Percentiles rank a stretch among this genome's conserved stretches.
phyloP scores from a whole-genome alignment of 2,329 filamentous ascomycete genomes.

The Fusarium azukiicola region DNA sequence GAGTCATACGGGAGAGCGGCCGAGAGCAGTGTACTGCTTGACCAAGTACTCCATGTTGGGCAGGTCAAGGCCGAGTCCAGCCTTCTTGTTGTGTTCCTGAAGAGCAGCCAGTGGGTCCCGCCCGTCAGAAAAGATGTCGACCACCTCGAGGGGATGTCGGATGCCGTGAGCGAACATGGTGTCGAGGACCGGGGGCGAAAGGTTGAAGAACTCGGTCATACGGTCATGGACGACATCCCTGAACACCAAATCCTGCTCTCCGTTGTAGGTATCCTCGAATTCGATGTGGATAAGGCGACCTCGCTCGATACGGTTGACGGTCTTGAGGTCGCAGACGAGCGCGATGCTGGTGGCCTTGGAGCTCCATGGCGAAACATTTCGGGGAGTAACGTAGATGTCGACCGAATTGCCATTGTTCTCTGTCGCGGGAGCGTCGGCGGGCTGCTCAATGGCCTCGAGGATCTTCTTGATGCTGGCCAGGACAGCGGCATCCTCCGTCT shows the following conservation, averaged over 20 bases:
- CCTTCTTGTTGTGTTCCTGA: slow-evolving; percentile 89
- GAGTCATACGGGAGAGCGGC: slow-evolving; percentile 76
- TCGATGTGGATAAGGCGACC: slow-evolving; percentile 88
- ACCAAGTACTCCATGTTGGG: slow-evolving; percentile 97
- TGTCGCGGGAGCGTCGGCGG: slow-evolving; percentile 52
- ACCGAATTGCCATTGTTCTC: slow-evolving; percentile 68
- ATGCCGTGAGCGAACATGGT: slow-evolving; percentile 88
- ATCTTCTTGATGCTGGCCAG: slow-evolving; percentile 72
- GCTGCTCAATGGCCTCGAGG: slow-evolving; percentile 64
- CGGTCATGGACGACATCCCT: slow-evolving; percentile 91
- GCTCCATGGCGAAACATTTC: slow-evolving; percentile 97
- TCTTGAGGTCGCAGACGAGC: slow-evolving; percentile 91
- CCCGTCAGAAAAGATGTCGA: slow-evolving; percentile 85
- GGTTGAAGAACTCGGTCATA: slow-evolving; percentile 93
- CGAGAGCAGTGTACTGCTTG: slow-evolving; percentile 71
- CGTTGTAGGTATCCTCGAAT: slow-evolving; percentile 72
- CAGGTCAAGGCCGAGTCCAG: slow-evolving; percentile 92
- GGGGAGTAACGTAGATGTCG: slow-evolving; percentile 87
- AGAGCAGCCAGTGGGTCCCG: slow-evolving; percentile 85
- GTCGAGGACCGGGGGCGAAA: slow-evolving; percentile 83
- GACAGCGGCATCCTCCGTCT: slow-evolving; percentile 58
- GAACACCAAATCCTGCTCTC: slow-evolving; percentile 73
- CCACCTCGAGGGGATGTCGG: slow-evolving; percentile 83
- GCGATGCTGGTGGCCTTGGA: slow-evolving; percentile 97
- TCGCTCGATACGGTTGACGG: slow-evolving; percentile 90